Evolutionary conservation across 805 yeast genomes (phyloP).

Genomic region (Yamadazyma olivae): DNA sequence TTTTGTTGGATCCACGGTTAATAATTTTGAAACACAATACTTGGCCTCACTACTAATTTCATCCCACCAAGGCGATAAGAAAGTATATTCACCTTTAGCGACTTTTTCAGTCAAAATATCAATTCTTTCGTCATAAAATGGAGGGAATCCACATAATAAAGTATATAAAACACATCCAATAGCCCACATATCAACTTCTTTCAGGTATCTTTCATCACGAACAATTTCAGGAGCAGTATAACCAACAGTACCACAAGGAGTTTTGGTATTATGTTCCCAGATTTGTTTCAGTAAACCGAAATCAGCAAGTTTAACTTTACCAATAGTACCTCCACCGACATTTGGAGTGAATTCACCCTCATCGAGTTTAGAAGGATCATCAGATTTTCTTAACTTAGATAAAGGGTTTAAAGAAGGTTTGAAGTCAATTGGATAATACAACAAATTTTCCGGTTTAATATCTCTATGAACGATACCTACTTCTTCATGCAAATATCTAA

Average conservation of each 20-base stretch:
- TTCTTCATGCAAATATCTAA: constrained; percentile 66
- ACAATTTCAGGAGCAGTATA: constrained; percentile 99
- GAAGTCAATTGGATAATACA: constrained; percentile 58
- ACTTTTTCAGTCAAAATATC: constrained; percentile 74
- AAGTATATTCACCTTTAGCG: constrained; percentile 74
- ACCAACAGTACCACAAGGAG: constrained; percentile 99
- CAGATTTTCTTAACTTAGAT: constrained; percentile 52
- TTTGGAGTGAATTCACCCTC: constrained; percentile 83
- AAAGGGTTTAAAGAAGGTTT: constrained; percentile 39
- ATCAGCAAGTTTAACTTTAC: constrained; percentile 86
- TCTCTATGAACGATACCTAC: constrained; percentile 82
- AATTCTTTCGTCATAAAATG: constrained; percentile 84
- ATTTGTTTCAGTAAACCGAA: constrained; percentile 92
- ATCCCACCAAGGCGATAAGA: constrained; percentile 87
- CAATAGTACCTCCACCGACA: constrained; percentile 91
- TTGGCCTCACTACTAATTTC: constrained; percentile 70
- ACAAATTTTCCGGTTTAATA: constrained; percentile 75
- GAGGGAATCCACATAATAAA: constrained; percentile 94
- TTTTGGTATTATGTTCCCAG: constrained; percentile 84
- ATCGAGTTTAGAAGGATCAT: constrained; percentile 72
- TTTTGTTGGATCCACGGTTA: constrained; percentile 67
- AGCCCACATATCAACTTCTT: constrained; percentile 99
- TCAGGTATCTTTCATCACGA: constrained; percentile 86
- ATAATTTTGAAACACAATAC: constrained; percentile 59
- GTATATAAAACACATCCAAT: constrained; percentile 95